These are phyloP conservation scores for Termitomyces sp. DNA, from an alignment of 768 basidiomycete genomes.

Conservation along the genomic window DNA sequence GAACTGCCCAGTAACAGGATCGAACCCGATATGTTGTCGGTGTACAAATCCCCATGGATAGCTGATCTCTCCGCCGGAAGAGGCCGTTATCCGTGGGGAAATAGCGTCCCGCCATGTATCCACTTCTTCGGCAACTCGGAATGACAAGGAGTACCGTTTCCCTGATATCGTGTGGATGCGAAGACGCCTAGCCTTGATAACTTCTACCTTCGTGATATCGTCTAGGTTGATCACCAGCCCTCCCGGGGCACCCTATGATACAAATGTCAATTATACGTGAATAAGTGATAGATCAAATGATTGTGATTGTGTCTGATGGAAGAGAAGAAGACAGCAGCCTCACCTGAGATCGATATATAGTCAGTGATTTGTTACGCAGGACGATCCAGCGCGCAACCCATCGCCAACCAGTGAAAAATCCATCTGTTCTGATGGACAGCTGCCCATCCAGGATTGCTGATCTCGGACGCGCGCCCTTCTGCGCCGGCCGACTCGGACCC, in stretches of 20 bases:
- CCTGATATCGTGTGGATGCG: constrained; percentile 14
- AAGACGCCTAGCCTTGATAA: constrained; percentile 9
- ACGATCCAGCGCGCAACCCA: constrained; percentile 77
- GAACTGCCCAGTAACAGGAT: constrained; percentile 23
- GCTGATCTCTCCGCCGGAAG: constrained; percentile 16
- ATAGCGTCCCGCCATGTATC: constrained; percentile 27
- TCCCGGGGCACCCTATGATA: constrained; percentile 1
- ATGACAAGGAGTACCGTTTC: constrained; percentile 22
- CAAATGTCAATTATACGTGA: not conserved
- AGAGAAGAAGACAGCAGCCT: constrained; percentile 17
- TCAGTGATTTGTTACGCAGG: constrained; percentile 56
- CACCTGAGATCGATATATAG: constrained; percentile 76
- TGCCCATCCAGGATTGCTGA: constrained; percentile 46
- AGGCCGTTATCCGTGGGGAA: constrained; percentile 18
- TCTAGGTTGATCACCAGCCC: constrained; percentile 17
- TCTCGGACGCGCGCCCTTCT: constrained; percentile 7
- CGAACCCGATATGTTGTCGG: constrained; percentile 26
- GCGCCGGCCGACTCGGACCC: not conserved
- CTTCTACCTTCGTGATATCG: constrained; percentile 18
- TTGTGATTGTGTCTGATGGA: not conserved
- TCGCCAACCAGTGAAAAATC: constrained; percentile 61
- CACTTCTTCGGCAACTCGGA: constrained; percentile 21
- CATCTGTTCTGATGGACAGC: constrained; percentile 72
- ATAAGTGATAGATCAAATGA: not conserved
- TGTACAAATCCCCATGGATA: constrained; percentile 27